Conservation (phyloP, 1,284 basidiomycete genomes). For the Pisolithus thermaeus region DNA sequence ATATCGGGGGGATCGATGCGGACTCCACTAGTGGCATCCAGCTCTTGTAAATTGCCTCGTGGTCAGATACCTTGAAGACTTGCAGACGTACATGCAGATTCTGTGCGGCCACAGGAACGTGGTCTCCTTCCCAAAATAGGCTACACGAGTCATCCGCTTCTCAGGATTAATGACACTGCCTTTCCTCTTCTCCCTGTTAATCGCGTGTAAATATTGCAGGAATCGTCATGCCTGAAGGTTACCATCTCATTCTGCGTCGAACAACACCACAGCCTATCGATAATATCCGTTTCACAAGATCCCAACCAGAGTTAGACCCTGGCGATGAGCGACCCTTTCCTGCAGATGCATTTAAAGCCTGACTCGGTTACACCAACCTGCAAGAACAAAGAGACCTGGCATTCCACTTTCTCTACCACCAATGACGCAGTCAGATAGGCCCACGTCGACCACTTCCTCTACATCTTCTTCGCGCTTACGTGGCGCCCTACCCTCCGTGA, state of each 20-base stretch:
- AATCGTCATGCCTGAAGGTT: conserved; percentile 23
- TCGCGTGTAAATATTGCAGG: conserved; percentile 28
- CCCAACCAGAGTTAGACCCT: conserved; percentile 18
- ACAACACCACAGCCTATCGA: conserved; percentile 28
- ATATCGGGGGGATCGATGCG: conserved; percentile 19
- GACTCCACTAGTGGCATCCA: conserved; percentile 15
- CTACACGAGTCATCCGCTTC: conserved; percentile 10
- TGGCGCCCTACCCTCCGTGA: conserved; percentile 27
- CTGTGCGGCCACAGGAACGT: conserved; percentile 30
- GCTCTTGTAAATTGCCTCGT: conserved; percentile 25
- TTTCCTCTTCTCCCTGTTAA: conserved; percentile 22
- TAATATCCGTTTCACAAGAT: conserved; percentile 26
- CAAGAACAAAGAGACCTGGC: conserved; percentile 5
- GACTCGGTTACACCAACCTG: background rate
- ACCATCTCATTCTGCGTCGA: conserved; percentile 25
- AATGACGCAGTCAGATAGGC: conserved; percentile 28
- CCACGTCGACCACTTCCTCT: conserved; percentile 28
- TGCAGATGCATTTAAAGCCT: conserved; percentile 23
- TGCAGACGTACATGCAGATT: conserved; percentile 22
- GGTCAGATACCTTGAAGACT: conserved; percentile 15
- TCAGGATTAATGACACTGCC: conserved; percentile 22
- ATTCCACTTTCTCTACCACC: conserved; percentile 27
- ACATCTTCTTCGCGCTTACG: conserved; percentile 27
- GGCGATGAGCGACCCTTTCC: conserved; percentile 21
- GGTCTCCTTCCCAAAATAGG: conserved; percentile 25